A percentile compares a stretch with the other conserved stretches of the same genome.
Conservation (phyloP, 495 filamentous ascomycete genomes). For the Amniculicola lignicola region DNA sequence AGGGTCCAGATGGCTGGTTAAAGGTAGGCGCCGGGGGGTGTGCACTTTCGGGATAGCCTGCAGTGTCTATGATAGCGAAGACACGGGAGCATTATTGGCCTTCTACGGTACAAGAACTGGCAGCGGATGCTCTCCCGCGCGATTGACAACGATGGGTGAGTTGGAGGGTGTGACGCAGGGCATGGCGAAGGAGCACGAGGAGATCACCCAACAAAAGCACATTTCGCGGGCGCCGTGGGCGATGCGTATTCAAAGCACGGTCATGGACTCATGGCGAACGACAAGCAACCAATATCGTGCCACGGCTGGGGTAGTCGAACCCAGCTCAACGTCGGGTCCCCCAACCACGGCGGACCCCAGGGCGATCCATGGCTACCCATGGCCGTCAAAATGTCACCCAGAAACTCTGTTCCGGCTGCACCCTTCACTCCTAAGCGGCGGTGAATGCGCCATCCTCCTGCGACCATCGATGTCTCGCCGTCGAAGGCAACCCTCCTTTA, state of each 20-base stretch:
- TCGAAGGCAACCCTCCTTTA: neutral
- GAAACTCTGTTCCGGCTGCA: neutral
- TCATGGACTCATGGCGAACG: too few species aligned
- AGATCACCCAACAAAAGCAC: too few species aligned
- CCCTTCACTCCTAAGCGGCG: too few species aligned
- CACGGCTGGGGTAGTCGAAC: neutral
- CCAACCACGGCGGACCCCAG: neutral
- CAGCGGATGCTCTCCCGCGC: neutral
- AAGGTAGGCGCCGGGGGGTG: too few species aligned
- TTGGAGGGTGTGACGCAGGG: neutral
- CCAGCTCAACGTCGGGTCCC: neutral
- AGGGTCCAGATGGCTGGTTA: slow-evolving; percentile 15
- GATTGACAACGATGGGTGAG: neutral
- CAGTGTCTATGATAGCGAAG: neutral
- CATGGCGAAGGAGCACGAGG: neutral
- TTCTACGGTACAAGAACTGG: neutral
- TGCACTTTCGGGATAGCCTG: neutral
- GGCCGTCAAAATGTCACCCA: neutral
- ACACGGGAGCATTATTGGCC: too few species aligned
- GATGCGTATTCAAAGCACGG: too few species aligned
- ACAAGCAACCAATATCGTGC: neutral
- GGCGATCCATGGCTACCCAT: neutral
- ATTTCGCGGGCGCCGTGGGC: too few species aligned
- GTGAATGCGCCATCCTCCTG: neutral
- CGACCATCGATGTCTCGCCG: neutral